Percentiles rank a stretch among this genome's conserved stretches.
Evolutionary conservation across 2,329 filamentous ascomycete species (phyloP).

Genomic region (Phialophora tarda): DNA sequence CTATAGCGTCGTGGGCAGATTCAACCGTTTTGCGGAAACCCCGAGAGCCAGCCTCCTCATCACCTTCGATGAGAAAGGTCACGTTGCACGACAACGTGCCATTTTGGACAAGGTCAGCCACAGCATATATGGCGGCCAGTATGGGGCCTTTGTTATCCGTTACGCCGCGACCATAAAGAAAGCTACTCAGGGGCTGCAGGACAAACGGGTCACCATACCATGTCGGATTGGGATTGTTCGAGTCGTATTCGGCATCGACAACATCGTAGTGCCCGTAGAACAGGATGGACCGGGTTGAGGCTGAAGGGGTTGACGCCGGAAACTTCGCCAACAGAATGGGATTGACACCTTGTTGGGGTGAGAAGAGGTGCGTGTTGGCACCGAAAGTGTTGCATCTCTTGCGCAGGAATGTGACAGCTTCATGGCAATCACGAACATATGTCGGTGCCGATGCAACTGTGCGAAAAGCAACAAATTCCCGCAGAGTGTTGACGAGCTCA

Average conservation of each 20-base stretch:
- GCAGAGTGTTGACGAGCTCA: constrained; percentile 70
- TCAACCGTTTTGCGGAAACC: constrained; percentile 85
- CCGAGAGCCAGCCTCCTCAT: constrained; percentile 92
- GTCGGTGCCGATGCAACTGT: constrained; percentile 87
- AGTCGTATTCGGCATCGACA: constrained; percentile 73
- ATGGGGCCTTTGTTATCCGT: constrained; percentile 98
- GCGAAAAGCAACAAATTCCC: constrained; percentile 87
- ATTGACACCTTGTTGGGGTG: constrained; percentile 77
- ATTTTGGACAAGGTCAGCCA: constrained; percentile 84
- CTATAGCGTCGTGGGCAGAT: constrained; percentile 81
- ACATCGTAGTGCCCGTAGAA: constrained; percentile 99
- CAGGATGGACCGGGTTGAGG: constrained; percentile 74
- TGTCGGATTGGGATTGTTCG: constrained; percentile 47
- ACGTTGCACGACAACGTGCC: constrained; percentile 85
- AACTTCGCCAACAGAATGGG: constrained; percentile 94
- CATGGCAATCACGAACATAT: constrained; percentile 87
- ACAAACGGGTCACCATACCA: constrained; percentile 90
- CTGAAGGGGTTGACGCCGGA: constrained; percentile 52
- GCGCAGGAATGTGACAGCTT: constrained; percentile 88
- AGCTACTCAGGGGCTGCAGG: constrained; percentile 88
- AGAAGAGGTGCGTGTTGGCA: constrained; percentile 87
- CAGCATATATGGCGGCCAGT: constrained; percentile 90
- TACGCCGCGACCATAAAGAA: constrained; percentile 92
- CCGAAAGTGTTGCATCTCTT: constrained; percentile 91
- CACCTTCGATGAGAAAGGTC: constrained; percentile 92